phyloP scores from a whole-genome alignment of 1,284 basidiomycete genomes.

The Mycosarcoma maydis region DNA sequence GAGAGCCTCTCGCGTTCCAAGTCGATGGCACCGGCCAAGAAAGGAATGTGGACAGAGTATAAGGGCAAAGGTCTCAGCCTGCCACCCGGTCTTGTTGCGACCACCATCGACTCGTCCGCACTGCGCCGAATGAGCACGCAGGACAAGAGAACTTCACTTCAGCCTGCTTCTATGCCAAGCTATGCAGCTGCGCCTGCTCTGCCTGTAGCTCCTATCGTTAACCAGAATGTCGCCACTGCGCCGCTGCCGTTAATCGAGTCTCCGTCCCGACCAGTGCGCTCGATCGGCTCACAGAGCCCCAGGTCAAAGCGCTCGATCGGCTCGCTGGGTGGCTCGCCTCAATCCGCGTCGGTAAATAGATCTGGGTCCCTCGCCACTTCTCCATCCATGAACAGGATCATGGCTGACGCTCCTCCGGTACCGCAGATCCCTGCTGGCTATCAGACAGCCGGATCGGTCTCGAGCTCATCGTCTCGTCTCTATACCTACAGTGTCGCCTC shows the following conservation, averaged over 20 bases:
- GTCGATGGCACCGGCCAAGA: slow-evolving; percentile 33
- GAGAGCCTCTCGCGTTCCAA: slow-evolving; percentile 29
- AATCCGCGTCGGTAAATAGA: neutral
- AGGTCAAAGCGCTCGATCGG: slow-evolving; percentile 25
- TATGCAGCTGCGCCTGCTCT: neutral
- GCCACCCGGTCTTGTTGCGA: slow-evolving; percentile 52
- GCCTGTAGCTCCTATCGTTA: slow-evolving; percentile 9
- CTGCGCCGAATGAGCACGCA: slow-evolving; percentile 24
- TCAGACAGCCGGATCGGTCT: slow-evolving; percentile 18
- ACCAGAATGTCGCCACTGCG: slow-evolving; percentile 12
- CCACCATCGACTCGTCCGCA: slow-evolving; percentile 50
- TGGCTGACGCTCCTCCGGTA: slow-evolving; percentile 51
- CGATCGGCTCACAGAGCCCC: slow-evolving; percentile 11
- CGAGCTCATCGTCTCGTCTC: slow-evolving; percentile 41
- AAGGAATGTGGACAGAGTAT: slow-evolving; percentile 45
- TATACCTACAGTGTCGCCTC: slow-evolving; percentile 28
- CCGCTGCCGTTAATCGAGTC: slow-evolving; percentile 19
- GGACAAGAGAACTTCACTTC: slow-evolving; percentile 19
- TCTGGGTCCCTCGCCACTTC: neutral
- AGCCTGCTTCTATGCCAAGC: neutral
- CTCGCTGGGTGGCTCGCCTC: slow-evolving; percentile 15
- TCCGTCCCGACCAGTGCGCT: slow-evolving; percentile 15
- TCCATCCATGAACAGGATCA: slow-evolving; percentile 30
- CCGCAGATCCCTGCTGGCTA: slow-evolving; percentile 41
- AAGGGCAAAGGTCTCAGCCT: slow-evolving; percentile 54